phyloP scores from a whole-genome alignment of 1,284 basidiomycete species.

The Trametes polyzona region DNA sequence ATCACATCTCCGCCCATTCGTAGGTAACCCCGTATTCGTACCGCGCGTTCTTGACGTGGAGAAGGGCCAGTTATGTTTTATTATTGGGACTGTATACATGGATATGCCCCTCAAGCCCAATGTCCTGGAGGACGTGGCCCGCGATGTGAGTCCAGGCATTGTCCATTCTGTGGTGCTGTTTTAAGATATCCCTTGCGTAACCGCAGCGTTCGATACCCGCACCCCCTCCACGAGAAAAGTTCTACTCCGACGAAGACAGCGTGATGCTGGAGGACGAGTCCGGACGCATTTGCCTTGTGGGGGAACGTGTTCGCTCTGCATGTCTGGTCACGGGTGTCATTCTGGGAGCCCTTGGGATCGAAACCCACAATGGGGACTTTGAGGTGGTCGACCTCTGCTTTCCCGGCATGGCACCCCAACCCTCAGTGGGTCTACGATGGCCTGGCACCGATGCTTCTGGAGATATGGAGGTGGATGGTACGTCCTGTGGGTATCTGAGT shows the following conservation, averaged over 20 bases:
- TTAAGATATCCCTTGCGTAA: background rate
- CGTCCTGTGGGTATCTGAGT: conserved; percentile 12
- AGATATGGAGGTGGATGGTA: conserved; percentile 50
- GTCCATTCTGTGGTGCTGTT: background rate
- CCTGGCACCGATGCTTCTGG: conserved; percentile 34
- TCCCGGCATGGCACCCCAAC: conserved; percentile 78
- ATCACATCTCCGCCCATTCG: background rate
- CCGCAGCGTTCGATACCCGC: conserved; percentile 86
- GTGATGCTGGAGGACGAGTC: conserved; percentile 96
- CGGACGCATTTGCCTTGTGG: conserved; percentile 88
- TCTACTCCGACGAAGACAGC: conserved; percentile 78
- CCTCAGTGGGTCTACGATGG: conserved; percentile 30
- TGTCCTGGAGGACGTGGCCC: conserved; percentile 91
- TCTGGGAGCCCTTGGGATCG: conserved; percentile 87
- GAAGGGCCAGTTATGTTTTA: conserved; percentile 85
- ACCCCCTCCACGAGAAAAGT: conserved; percentile 75
- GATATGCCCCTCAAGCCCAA: conserved; percentile 99
- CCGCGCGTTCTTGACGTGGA: conserved; percentile 89
- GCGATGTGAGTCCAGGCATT: conserved; percentile 85
- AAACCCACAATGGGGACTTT: conserved; percentile 90
- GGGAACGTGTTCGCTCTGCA: conserved; percentile 59
- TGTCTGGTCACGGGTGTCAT: conserved; percentile 90
- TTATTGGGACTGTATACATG: conserved; percentile 96
- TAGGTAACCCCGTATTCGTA: conserved; percentile 76
- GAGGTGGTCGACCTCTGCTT: conserved; percentile 92